These are phyloP conservation scores for Pestalotiopsis sp. DNA, from an alignment of 2,329 filamentous ascomycete genomes.

Conservation along the genomic window DNA sequence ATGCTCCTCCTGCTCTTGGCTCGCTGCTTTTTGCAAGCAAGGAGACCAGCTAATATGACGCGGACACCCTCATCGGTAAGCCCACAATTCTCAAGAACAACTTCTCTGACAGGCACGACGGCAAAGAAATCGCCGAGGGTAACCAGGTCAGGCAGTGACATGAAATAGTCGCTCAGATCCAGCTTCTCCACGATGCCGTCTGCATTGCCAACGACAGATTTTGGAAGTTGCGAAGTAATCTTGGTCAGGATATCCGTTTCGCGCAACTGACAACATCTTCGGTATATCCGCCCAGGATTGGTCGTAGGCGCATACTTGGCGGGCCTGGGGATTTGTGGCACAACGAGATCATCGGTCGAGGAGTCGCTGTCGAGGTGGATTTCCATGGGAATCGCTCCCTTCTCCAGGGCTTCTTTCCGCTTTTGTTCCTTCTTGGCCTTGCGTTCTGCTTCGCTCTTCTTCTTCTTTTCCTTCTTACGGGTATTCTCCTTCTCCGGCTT, in stretches of 20 bases:
- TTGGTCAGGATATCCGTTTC: conserved; percentile 92
- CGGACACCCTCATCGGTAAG: conserved; percentile 85
- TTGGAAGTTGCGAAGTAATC: conserved; percentile 84
- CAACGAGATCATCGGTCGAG: conserved; percentile 37
- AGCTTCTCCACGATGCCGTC: conserved; percentile 80
- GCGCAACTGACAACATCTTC: conserved; percentile 89
- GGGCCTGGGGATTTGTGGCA: conserved; percentile 39
- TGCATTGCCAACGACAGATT: conserved; percentile 64
- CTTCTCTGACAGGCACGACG: conserved; percentile 84
- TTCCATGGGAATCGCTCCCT: conserved; percentile 84
- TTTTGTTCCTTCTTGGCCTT: conserved; percentile 14
- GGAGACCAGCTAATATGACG: conserved; percentile 81
- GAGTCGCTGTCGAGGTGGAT: conserved; percentile 72
- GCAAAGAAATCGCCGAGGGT: conserved; percentile 94
- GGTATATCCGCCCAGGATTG: conserved; percentile 89
- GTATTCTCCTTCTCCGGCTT: conserved; percentile 46
- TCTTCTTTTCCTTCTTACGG: conserved; percentile 94
- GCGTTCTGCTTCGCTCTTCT: conserved; percentile 87
- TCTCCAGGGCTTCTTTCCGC: conserved; percentile 79
- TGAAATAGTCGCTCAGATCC: conserved; percentile 80
- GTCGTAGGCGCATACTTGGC: conserved; percentile 76
- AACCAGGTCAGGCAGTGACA: conserved; percentile 80
- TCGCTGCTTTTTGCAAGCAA: conserved; percentile 74
- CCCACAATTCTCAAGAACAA: conserved; percentile 85
- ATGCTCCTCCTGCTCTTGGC: conserved; percentile 51